Conservation (phyloP, 2,329 filamentous ascomycete genomes). For the Fusarium piperis region DNA sequence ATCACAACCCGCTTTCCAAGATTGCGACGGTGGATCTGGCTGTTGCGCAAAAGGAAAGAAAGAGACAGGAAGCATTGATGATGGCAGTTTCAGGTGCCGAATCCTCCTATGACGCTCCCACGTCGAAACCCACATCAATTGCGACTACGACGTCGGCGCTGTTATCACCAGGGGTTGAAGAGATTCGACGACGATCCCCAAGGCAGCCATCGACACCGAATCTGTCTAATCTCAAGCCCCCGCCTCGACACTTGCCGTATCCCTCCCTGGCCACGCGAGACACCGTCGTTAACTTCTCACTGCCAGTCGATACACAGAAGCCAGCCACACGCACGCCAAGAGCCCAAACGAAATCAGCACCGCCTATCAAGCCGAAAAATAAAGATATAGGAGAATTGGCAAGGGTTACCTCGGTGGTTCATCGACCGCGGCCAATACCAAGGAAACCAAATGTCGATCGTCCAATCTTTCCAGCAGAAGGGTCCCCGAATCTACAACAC, state of each 20-base stretch:
- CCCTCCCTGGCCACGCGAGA: constrained; percentile 17
- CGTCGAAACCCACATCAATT: constrained; percentile 38
- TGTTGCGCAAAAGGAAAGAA: constrained; percentile 57
- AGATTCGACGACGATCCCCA: constrained; percentile 63
- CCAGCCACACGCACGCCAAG: constrained; percentile 39
- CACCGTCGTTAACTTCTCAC: constrained; percentile 33
- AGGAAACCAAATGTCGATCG: constrained; percentile 58
- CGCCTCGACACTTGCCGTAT: background rate
- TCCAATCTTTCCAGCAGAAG: constrained; percentile 58
- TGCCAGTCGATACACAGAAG: constrained; percentile 33
- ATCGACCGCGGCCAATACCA: constrained; percentile 66
- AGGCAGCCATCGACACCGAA: constrained; percentile 45
- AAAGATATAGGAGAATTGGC: constrained; percentile 19
- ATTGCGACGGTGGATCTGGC: constrained; percentile 61
- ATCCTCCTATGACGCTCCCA: constrained; percentile 1
- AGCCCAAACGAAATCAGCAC: constrained; percentile 20
- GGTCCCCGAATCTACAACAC: constrained; percentile 46
- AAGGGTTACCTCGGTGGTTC: constrained; percentile 50
- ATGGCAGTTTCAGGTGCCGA: constrained; percentile 6
- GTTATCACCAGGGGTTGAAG: constrained; percentile 61
- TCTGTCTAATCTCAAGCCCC: constrained; percentile 19
- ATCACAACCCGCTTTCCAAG: constrained; percentile 54
- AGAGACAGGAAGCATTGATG: constrained; percentile 50
- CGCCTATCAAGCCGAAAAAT: constrained; percentile 29
- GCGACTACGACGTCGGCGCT: constrained; percentile 59